Evolutionary conservation across 2,329 filamentous ascomycete genomes (phyloP).

Genomic region (Ceratocystiopsis brevicomis): DNA sequence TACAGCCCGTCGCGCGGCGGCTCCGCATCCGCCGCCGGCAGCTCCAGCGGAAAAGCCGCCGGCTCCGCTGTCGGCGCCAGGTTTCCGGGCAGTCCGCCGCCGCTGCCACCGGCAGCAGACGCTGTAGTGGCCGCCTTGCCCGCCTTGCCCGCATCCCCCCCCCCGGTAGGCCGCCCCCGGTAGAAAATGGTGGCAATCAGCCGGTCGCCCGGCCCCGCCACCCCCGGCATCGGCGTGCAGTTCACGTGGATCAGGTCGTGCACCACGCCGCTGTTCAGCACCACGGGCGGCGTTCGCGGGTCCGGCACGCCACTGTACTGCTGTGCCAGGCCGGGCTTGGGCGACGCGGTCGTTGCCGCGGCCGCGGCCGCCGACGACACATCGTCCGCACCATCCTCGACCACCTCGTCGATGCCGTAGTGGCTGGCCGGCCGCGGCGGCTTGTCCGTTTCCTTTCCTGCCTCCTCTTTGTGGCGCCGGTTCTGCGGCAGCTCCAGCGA

Average conservation of each 20-base stretch:
- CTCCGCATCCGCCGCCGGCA: slow-evolving; percentile 6
- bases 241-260: slow-evolving; percentile 45
- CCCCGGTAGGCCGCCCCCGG: too few relatives aligned
- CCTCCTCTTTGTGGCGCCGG: slow-evolving; percentile 25
- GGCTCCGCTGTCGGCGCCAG: slow-evolving; percentile 37
- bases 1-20: slow-evolving; percentile 42
- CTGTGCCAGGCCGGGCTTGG: slow-evolving; percentile 21
- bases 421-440: slow-evolving; percentile 25
- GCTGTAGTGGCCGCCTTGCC: too few relatives aligned
- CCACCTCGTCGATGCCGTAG: slow-evolving; percentile 46
- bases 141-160: slow-evolving; percentile 2
- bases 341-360: too few relatives aligned
- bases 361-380: slow-evolving; percentile 9
- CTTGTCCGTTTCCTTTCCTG: slow-evolving; percentile 9
- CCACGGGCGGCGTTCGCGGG: slow-evolving; percentile 36
- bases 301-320: slow-evolving; percentile 43
- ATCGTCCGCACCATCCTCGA: slow-evolving; percentile 30
- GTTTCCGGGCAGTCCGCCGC: slow-evolving; percentile 27
- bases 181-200: slow-evolving; percentile 47
- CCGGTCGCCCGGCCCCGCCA: slow-evolving; percentile 22
- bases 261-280: slow-evolving; percentile 42
- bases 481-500: slow-evolving; percentile 40
- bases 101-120: background rate
- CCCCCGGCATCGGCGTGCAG: slow-evolving; percentile 34
- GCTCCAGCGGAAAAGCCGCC: slow-evolving; percentile 17